These are phyloP conservation scores for Toxoplasma gondii DNA, from an alignment of 169 alveolate genomes.

Conservation along the genomic window DNA sequence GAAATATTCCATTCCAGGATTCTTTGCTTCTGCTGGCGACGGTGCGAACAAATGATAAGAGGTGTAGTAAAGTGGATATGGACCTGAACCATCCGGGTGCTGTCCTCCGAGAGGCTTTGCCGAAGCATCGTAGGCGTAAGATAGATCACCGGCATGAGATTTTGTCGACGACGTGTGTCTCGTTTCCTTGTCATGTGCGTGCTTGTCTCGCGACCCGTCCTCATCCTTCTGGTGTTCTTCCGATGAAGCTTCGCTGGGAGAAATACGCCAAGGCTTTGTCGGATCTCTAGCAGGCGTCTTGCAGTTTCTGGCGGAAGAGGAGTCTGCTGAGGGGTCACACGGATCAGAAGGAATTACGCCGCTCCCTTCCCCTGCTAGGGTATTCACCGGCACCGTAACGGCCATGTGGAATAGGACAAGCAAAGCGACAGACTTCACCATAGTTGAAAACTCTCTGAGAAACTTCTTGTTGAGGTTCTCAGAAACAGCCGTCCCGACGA, in stretches of 20 bases:
- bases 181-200: neutral
- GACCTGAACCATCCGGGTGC: neutral
- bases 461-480: no score
- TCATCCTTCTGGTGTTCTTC: neutral
- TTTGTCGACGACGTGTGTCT: neutral
- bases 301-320: neutral
- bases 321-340: neutral
- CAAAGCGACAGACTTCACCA: no score
- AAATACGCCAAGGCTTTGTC: neutral
- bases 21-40: neutral
- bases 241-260: neutral
- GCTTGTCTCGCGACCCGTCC: neutral
- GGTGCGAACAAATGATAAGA: slow-evolving; percentile 28
- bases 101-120: neutral
- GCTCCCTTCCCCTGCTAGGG: neutral
- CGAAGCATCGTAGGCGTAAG: neutral
- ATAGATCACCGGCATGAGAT: neutral
- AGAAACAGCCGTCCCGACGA: no score
- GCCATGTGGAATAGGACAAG: neutral
- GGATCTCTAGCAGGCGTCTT: neutral
- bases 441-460: no score
- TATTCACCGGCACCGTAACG: neutral
- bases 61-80: slow-evolving; percentile 29
- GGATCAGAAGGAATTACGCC: slow-evolving; percentile 20
- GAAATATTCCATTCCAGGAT: slow-evolving; percentile 31